Evolutionary conservation across 495 filamentous ascomycete genomes (phyloP), one percentile per base, ranked within the genome.

Genomic region (Tetracladium setigerum): DNA sequence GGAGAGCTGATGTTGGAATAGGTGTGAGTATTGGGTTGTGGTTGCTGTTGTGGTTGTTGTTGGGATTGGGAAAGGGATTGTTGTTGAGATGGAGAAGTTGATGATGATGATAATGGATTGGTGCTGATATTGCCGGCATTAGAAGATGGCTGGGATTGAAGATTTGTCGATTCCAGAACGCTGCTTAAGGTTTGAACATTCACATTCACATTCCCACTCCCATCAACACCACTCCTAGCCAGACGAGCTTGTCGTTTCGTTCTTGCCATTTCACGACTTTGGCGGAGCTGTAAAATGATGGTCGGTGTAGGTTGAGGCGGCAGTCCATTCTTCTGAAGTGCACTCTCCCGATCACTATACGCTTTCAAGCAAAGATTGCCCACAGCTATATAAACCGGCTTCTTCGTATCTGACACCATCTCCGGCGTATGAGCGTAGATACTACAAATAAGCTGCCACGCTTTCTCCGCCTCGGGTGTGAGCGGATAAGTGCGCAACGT

Each of bases 401-500:
- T 62, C 33, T 50, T 58, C 33, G 41, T 58, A 43, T 55, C 46
- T 5, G 56, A 49, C 9, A 64, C 13, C 52, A 66, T 61, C 12
- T 44, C 58, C 30, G 54, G 48, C 30, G 52, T 61, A 24, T 58
- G 58, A 30, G 53, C 34, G 33, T 55, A 86, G 1, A 81, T 66
- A 0, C 64, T 62, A 39, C 79, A 78, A 16, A 95, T 71, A 0
- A 86, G 83, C 11, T 65, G 61, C 90, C 90, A 96, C 1, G 84
- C 87, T 7, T 88, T 78, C 47, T 91, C 84, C 2, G 84, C 83
- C 10, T 84, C 68, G 17, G 62, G 56, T 14, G 63, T 72, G 30
- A 72, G 75, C 15, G 83, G 79, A 17, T 85, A 77, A 19, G 85
- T 76, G 56, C 83, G 82, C 3, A 94, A 73, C 53, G 94, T 89